These are phyloP conservation scores for Plasmodium malariae DNA, from an alignment of 169 alveolate genomes.

Conservation along the genomic window DNA sequence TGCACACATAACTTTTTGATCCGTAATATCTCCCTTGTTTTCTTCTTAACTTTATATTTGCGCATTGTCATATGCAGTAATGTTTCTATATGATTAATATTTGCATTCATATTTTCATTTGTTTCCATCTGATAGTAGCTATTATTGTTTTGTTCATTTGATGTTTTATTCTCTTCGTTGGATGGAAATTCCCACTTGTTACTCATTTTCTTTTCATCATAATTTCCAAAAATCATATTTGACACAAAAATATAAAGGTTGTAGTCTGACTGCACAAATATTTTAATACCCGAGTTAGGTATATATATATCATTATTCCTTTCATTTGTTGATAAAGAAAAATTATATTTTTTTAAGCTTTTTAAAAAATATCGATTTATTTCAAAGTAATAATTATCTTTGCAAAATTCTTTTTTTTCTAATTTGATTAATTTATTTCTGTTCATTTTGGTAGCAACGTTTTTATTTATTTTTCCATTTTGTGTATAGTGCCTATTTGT, in stretches of 20 bases:
- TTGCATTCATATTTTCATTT: neutral
- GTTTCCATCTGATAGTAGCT: neutral
- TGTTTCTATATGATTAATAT: conserved; percentile 39
- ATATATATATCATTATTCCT: conserved; percentile 18
- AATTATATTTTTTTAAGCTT: conserved; percentile 29
- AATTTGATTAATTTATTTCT: conserved; percentile 46
- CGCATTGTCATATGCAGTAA: conserved; percentile 8
- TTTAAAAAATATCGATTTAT: conserved; percentile 32
- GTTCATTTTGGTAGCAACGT: neutral
- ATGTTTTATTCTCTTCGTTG: neutral
- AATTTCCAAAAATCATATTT: conserved; percentile 43
- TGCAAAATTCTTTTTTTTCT: conserved; percentile 30
- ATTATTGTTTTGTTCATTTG: neutral
- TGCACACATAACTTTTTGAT: conserved; percentile 41
- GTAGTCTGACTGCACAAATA: conserved; percentile 45
- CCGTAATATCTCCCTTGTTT: neutral
- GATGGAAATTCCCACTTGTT: neutral
- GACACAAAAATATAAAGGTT: conserved; percentile 57
- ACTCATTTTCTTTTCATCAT: neutral
- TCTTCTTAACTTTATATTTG: conserved; percentile 5
- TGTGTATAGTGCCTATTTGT: neutral
- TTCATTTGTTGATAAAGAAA: conserved; percentile 54
- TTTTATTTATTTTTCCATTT: conserved; percentile 1
- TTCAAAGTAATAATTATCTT: conserved; percentile 35
- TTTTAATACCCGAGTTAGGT: conserved; percentile 43